Evolutionary conservation across 1,284 basidiomycete genomes (phyloP), one percentile per base, ranked within the genome.

Genomic region (Sporisorium graminicola): DNA sequence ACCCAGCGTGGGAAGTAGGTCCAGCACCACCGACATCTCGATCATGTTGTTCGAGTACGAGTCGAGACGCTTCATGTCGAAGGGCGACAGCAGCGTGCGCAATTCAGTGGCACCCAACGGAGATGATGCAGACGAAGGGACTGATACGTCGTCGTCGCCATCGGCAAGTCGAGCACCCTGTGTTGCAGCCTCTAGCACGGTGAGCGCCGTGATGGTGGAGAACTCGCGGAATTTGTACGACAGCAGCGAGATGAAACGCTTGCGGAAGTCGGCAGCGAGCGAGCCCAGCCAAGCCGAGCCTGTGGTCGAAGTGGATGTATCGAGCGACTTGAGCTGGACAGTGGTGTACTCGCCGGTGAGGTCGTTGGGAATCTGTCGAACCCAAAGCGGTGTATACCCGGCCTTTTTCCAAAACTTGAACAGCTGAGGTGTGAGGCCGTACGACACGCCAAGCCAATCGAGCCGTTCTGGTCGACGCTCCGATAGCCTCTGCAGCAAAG

Each of bases 201-300:
- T 96, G 60, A 98, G 87, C 1, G 94, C 92, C 13, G 91, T 93
- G 51, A 94, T 91, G 50, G 94, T 91, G 13, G 92, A 91, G 81
- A 98, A 96, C 82, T 96, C 94, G 65, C 94, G 90, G 88, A 99
- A 99, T 81, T 93, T 94, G 89, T 92, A 99, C 1, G 94, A 95
- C 7, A 99, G 89, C 33, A 99, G 87, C 7, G 91, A 90, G 53
- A 97, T 87, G 89, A 99, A 98, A 8, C 97, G 91, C 82, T 91
- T 89, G 59, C 95, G 89, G 89, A 99, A 99, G 93, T 95, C 95
- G 86, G 92, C 91, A 3, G 94, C 90, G 85, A 99, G 98, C 75
- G 95, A 95, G 18, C 89, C 88, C 29, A 99, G 86, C 95, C 97
- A 99, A 46, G 91, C 91, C 78, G 50, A 86, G 91, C 13, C 86